Conservation (phyloP, 2,329 filamentous ascomycete species). For the Allantophomopsis lycopodina region DNA sequence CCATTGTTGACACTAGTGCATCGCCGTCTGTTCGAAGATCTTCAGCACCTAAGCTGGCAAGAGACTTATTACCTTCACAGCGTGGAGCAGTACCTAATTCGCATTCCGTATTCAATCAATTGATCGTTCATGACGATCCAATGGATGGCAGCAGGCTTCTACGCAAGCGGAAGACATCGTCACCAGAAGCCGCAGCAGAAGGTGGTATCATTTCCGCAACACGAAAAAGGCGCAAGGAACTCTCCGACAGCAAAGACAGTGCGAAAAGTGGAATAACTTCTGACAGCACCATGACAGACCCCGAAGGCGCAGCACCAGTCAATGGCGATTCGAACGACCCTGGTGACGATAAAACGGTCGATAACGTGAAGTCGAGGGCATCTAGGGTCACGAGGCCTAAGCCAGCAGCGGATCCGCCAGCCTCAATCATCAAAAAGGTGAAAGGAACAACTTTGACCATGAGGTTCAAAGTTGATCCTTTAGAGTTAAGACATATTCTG, state of each 20-base stretch:
- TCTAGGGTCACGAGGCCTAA: constrained; percentile 45
- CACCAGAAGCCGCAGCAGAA: constrained; percentile 44
- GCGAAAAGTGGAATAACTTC: too few species aligned
- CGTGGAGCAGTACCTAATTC: constrained; percentile 53
- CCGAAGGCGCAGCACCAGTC: too few species aligned
- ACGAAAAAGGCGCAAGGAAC: constrained; percentile 36
- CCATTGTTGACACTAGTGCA: constrained; percentile 16
- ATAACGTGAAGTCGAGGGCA: constrained; percentile 22
- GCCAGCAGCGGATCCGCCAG: constrained; percentile 23
- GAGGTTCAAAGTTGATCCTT: constrained; percentile 40
- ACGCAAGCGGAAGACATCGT: constrained; percentile 74
- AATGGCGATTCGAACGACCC: constrained; percentile 6
- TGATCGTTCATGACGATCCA: constrained; percentile 58
- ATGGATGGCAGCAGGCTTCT: constrained; percentile 66
- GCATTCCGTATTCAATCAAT: constrained; percentile 64
- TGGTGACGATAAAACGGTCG: constrained; percentile 7
- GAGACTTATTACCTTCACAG: constrained; percentile 58
- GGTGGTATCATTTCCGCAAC: constrained; percentile 32
- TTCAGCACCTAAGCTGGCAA: constrained; percentile 51
- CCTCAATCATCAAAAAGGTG: constrained; percentile 20
- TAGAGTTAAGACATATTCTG: constrained; percentile 46
- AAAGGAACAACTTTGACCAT: constrained; percentile 30
- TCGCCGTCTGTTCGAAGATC: constrained; percentile 28
- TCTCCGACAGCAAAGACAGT: constrained; percentile 15
- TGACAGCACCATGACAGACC: too few species aligned